These are phyloP conservation scores for Dichotomocladium elegans DNA, from an alignment of 371 early-diverging fungal species.

Conservation along the genomic window DNA sequence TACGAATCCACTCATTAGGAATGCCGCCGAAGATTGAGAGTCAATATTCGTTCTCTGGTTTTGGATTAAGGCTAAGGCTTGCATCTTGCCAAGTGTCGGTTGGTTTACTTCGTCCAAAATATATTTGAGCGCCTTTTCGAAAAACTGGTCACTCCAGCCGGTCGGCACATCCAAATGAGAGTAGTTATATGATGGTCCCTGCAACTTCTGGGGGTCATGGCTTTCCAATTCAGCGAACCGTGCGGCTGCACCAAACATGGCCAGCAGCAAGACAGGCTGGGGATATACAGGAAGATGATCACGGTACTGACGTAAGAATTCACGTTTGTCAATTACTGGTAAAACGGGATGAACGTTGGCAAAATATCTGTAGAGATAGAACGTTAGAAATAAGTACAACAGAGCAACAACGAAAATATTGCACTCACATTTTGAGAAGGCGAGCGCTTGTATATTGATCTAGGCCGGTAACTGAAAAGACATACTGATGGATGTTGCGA, in stretches of 20 bases:
- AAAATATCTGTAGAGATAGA: constrained; percentile 29
- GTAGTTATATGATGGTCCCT: constrained; percentile 19
- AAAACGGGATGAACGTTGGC: constrained; percentile 42
- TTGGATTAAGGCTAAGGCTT: constrained; percentile 37
- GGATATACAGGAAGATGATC: constrained; percentile 40
- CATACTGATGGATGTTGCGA: constrained; percentile 29
- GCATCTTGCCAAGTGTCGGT: constrained; percentile 38
- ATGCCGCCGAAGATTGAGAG: constrained; percentile 43
- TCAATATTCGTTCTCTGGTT: constrained; percentile 42
- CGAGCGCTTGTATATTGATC: constrained; percentile 39
- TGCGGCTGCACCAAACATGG: constrained; percentile 50
- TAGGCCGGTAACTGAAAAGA: constrained; percentile 32
- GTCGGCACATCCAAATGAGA: constrained; percentile 36
- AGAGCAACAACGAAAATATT: not conserved
- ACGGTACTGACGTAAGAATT: constrained; percentile 39
- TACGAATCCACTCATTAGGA: constrained; percentile 33
- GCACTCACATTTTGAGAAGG: constrained; percentile 33
- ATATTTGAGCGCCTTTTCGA: constrained; percentile 33
- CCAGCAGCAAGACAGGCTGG: constrained; percentile 32
- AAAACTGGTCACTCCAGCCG: constrained; percentile 45
- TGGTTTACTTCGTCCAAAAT: constrained; percentile 18
- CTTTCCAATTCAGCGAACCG: constrained; percentile 40
- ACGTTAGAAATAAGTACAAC: no score
- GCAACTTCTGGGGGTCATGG: constrained; percentile 7
- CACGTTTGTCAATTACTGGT: constrained; percentile 41